Evolutionary conservation across 495 filamentous ascomycete genomes (phyloP).

Genomic region (Daldinia bambusicola): DNA sequence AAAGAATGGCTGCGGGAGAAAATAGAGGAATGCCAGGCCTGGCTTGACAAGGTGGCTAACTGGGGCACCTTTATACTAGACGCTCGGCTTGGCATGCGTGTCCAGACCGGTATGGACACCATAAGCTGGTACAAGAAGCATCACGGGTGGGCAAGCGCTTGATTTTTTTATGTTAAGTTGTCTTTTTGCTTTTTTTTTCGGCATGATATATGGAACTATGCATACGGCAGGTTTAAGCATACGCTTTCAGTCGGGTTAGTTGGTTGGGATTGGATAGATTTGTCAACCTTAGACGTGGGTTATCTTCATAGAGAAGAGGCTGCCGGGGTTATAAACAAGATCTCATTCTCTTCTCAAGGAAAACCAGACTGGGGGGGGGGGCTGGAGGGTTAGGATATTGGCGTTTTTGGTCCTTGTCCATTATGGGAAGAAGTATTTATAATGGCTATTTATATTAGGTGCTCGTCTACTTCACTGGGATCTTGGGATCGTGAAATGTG

Average conservation of each 20-base stretch:
- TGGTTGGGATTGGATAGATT: conserved; percentile 25
- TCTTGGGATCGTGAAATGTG: not conserved
- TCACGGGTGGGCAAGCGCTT: conserved; percentile 50
- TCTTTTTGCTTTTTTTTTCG: not conserved
- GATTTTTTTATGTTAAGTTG: conserved; percentile 2
- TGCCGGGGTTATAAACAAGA: not conserved
- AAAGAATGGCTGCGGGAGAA: conserved; percentile 62
- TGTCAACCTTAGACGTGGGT: conserved; percentile 1
- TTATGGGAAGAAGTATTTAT: not conserved
- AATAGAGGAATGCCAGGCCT: conserved; percentile 73
- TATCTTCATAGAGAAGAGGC: conserved; percentile 8
- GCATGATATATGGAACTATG: conserved; percentile 9
- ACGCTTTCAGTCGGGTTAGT: not conserved
- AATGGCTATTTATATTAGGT: not conserved
- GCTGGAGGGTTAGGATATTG: not conserved
- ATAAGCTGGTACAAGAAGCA: conserved; percentile 71
- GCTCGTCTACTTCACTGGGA: not conserved
- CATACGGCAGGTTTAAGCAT: conserved; percentile 4
- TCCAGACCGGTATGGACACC: conserved; percentile 81
- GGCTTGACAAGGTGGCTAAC: conserved; percentile 78
- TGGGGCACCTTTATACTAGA: conserved; percentile 93
- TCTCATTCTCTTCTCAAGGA: not conserved
- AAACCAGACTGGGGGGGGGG: not conserved
- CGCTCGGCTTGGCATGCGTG: conserved; percentile 82
- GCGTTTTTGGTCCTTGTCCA: conserved; percentile 2